Base-by-base conservation (phyloP, 148 eudicot genomes). In the Persicaria tinctoria region DNA sequence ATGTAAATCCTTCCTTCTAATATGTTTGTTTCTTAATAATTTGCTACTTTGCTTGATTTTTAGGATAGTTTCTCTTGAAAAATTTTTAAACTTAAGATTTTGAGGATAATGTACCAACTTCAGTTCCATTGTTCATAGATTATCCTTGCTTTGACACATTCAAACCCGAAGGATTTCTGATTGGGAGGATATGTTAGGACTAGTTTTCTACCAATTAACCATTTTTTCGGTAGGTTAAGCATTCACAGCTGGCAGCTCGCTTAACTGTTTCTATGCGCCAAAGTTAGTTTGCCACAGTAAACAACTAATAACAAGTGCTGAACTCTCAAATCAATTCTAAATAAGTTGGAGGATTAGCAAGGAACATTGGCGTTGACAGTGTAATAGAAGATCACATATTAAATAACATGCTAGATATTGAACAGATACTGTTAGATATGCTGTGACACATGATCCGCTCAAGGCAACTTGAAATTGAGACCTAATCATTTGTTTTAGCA, bases 1-100 rank as follows among this genome's bases (percentile, higher is more conserved):
- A 83, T 92, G 99, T 95, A 89, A 90, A 91, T 51, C 13, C 1
- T 66, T 66, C 51, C 41, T n/a, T 53, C 13, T 17, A 60, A 17
- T 16, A 32, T 17, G 38, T 7, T 53, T 48, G 8, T 38, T 45
- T 70, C n/a, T 46, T 44, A 32, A 16, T 57, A 55, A 55, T 0
- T 5, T 55, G 23, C 60, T 55, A 50, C 1, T 50, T 2, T 50
- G 5, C 38, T 59, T 11, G 14, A 66, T 66, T 66, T 66, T 47
- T 66, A 41, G 47, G 48, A 66, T 32, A 32, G 41, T 32, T 32
- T 1, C 41, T 32, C 41, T 32, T 32, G 41, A 32, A 32, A 3
- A 32, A 32, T 32, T 32, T 1, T 3, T 1, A 32, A 32, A 32
- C 41, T 32, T 32, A 32, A 1, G 41, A 1, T 32, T 32, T 32